These are phyloP conservation scores for Boletus huronensis DNA, from an alignment of 768 basidiomycete species.

Conservation along the genomic window DNA sequence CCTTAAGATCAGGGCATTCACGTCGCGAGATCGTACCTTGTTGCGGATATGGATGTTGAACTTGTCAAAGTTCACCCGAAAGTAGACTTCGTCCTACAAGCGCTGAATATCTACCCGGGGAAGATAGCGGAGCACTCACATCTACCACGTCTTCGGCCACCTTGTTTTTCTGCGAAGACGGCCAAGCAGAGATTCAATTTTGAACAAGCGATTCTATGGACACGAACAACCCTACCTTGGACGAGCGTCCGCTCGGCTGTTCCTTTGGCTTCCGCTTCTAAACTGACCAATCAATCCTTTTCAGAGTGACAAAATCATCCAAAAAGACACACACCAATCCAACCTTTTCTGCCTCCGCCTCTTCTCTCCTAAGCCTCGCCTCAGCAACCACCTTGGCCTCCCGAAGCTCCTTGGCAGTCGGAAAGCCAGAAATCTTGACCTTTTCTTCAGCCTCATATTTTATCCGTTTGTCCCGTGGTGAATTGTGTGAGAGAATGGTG, in stretches of 20 bases:
- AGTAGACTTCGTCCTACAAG: conserved; percentile 63
- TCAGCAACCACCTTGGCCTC: conserved; percentile 66
- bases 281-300: conserved; percentile 21
- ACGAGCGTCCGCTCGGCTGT: conserved; percentile 37
- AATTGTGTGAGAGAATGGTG: conserved; percentile 71
- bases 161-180: conserved; percentile 38
- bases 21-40: conserved; percentile 46
- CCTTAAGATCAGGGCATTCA: not conserved
- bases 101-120: not conserved
- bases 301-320: not conserved
- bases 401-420: conserved; percentile 75
- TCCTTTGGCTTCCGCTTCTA: conserved; percentile 67
- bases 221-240: conserved; percentile 44
- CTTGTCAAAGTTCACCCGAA: conserved; percentile 85
- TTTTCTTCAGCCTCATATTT: conserved; percentile 79
- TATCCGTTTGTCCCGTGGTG: conserved; percentile 77
- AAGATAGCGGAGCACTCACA: conserved; percentile 42
- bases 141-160: conserved; percentile 57
- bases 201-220: not conserved
- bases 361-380: conserved; percentile 61
- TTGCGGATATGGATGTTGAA: conserved; percentile 88
- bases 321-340: conserved; percentile 60
- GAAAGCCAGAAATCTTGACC: conserved; percentile 68
- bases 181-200: conserved; percentile 23
- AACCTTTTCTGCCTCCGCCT: conserved; percentile 69